phyloP scores from a whole-genome alignment of 192 early-diverging fungal genomes.

The Coemansia sp. region DNA sequence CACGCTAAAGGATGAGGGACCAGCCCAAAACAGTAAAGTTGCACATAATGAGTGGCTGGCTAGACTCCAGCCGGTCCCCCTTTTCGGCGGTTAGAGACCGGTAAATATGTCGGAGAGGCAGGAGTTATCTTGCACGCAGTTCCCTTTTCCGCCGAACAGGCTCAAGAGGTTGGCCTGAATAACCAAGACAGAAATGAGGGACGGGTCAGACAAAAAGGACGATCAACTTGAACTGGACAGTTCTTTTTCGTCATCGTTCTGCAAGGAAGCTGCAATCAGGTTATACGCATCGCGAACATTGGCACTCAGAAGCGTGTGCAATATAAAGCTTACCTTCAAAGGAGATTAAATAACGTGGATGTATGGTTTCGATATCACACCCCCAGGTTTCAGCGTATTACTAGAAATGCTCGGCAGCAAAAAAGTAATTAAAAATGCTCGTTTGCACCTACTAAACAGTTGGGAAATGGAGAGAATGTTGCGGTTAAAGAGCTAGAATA shows the following conservation, averaged over 20 bases:
- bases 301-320: neutral
- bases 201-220: neutral
- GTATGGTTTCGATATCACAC: neutral
- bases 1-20: constrained; percentile 4
- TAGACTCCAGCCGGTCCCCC: neutral
- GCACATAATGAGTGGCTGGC: constrained; percentile 5
- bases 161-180: neutral
- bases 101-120: neutral
- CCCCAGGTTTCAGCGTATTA: neutral
- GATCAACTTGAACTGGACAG: neutral
- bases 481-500: neutral
- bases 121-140: neutral
- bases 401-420: too few species aligned
- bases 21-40: constrained; percentile 5
- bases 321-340: neutral
- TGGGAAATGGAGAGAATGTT: neutral
- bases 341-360: neutral
- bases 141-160: neutral
- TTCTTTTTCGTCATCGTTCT: constrained; percentile 3
- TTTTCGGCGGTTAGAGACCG: neutral
- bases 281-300: neutral
- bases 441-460: neutral
- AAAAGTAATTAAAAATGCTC: too few species aligned
- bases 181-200: neutral
- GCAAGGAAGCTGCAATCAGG: constrained; percentile 2